Evolutionary conservation across 2,329 filamentous ascomycete species (phyloP).

Genomic region (Aspergillus clavatus): DNA sequence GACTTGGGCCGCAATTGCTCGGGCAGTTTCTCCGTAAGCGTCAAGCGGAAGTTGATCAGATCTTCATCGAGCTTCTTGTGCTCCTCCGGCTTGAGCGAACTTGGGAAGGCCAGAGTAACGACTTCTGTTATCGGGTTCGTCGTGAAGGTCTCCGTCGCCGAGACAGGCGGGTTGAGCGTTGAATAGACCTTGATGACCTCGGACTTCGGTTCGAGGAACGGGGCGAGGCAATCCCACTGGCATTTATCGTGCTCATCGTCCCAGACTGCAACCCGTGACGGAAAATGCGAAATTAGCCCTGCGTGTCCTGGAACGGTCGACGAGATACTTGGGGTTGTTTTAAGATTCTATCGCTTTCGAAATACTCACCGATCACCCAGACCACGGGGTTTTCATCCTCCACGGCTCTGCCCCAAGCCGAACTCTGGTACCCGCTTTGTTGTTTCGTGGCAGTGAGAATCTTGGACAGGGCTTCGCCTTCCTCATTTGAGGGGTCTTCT

Average conservation of each 20-base stretch:
- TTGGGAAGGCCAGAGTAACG: conserved; percentile 41
- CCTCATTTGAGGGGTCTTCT: conserved; percentile 32
- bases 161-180: conserved; percentile 27
- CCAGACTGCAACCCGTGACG: conserved; percentile 24
- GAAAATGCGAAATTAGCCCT: no score
- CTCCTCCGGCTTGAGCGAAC: conserved; percentile 25
- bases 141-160: conserved; percentile 25
- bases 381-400: conserved; percentile 35
- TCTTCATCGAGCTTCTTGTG: conserved; percentile 27
- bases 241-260: conserved; percentile 26
- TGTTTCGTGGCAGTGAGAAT: conserved; percentile 27
- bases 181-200: conserved; percentile 25
- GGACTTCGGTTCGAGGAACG: conserved; percentile 22
- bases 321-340: no score
- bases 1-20: conserved; percentile 24
- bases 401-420: conserved; percentile 34
- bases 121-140: conserved; percentile 49
- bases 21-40: conserved; percentile 28
- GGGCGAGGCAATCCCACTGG: conserved; percentile 14
- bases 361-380: conserved; percentile 34
- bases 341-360: no score
- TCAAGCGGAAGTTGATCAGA: conserved; percentile 37
- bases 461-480: conserved; percentile 27
- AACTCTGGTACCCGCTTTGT: conserved; percentile 32
- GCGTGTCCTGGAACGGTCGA: no score